These are phyloP conservation scores for Trichoderma gamsii DNA, from an alignment of 495 filamentous ascomycete species.

Conservation along the genomic window DNA sequence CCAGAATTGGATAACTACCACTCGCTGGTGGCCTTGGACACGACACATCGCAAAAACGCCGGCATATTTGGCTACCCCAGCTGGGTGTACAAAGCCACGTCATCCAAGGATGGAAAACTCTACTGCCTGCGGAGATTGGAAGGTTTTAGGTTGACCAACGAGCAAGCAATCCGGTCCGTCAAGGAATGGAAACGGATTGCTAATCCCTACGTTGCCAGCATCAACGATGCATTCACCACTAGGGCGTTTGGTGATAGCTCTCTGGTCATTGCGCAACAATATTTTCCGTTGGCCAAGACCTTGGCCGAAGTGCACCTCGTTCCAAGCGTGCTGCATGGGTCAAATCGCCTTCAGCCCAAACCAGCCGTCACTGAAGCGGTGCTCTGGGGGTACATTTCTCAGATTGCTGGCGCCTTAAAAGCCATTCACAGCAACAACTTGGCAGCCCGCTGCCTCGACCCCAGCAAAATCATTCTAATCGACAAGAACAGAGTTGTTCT, in stretches of 20 bases:
- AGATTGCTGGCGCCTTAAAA: constrained; percentile 84
- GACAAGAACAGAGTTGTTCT: constrained; percentile 79
- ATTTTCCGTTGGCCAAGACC: constrained; percentile 85
- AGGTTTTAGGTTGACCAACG: constrained; percentile 73
- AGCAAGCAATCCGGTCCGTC: constrained; percentile 75
- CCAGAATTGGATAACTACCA: constrained; percentile 82
- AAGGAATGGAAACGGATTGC: constrained; percentile 80
- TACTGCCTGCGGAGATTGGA: constrained; percentile 84
- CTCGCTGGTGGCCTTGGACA: constrained; percentile 84
- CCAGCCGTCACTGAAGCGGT: constrained; percentile 64
- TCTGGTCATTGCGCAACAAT: constrained; percentile 88
- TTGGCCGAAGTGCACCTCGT: constrained; percentile 78
- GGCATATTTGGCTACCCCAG: constrained; percentile 75
- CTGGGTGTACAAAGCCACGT: constrained; percentile 95
- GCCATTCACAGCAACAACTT: constrained; percentile 74
- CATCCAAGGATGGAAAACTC: constrained; percentile 72
- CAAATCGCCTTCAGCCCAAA: constrained; percentile 35
- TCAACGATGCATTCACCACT: constrained; percentile 91
- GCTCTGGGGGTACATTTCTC: constrained; percentile 87
- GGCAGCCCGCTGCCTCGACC: constrained; percentile 75
- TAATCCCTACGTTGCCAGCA: constrained; percentile 75
- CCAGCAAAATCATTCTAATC: constrained; percentile 81
- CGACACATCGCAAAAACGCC: constrained; percentile 62
- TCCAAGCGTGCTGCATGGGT: constrained; percentile 43
- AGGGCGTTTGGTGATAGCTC: constrained; percentile 90